Base-by-base conservation (phyloP, 2,329 filamentous ascomycete genomes). In the Paecilomyces niveus region DNA sequence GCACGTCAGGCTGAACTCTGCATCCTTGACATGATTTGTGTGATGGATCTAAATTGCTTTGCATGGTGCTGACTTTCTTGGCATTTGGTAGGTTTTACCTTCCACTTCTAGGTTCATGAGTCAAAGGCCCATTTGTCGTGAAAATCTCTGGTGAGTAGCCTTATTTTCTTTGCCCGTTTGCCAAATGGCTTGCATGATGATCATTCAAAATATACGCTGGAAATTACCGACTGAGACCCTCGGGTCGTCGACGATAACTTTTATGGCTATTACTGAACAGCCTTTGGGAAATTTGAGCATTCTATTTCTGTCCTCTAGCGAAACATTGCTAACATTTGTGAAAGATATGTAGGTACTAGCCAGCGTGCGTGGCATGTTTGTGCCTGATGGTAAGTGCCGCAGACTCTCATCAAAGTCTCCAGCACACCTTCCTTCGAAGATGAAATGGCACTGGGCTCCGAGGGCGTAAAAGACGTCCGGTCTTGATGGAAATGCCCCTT, bases 361-460 rank as follows among this genome's bases (percentile, higher is more conserved):
- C 54, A 13, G 35, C 3, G 29, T 8, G 10, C 50, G 33, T 22
- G 33, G n/a, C n/a, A 45, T 13, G 15, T 21, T 7, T 45, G 5
- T 45, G 39, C 39, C 15, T 18, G 7, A 45, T 45, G 39, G 39
- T 45, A 45, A 45, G 39, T 29, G 26, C 26, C 39, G 39, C 39
- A 45, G 39, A 45, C 39, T 45, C n/a, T 18, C 39, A 45, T 18
- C n/a, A 18, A 45, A 18, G 15, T 45, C n/a, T 45, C 9, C 15
- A 5, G 39, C n/a, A 45, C 5, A 45, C 15, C 3, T 33, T 7
- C 5, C n/a, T 45, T 69, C 71, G 62, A 74, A 70, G 73, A 75
- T 74, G 72, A 74, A 73, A 64, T 82, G 90, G 92, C 92, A 96
- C 92, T 96, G 92, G 92, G 92, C 92, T 93, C 92, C 88, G 91